phyloP scores from a whole-genome alignment of 495 filamentous ascomycete species.

The Immersiella caudata region DNA sequence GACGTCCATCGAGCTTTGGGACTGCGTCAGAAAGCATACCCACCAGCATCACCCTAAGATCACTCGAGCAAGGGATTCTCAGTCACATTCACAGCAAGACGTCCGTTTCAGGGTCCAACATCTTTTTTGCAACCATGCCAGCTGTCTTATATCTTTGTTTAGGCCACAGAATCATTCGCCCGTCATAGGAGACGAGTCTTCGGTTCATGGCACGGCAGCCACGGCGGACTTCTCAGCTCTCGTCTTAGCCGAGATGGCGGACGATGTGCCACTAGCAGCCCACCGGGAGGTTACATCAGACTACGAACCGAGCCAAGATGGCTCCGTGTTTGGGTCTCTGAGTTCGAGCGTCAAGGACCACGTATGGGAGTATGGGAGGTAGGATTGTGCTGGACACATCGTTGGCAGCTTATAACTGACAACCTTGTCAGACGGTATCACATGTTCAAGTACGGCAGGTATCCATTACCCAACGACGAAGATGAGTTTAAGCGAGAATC shows the following conservation, averaged over 20 bases:
- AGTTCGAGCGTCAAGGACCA: conserved; percentile 39
- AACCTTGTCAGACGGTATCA: conserved; percentile 37
- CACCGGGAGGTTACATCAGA: conserved; percentile 36
- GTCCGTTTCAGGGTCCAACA: neutral
- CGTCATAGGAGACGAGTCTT: neutral
- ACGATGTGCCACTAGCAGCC: conserved; percentile 30
- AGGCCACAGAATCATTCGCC: neutral
- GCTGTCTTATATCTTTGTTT: neutral
- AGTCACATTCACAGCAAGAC: neutral
- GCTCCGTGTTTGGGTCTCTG: conserved; percentile 37
- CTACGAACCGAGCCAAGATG: conserved; percentile 34
- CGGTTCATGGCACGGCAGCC: neutral
- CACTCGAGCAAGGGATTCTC: neutral
- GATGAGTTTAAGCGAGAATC: conserved; percentile 45
- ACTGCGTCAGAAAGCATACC: neutral
- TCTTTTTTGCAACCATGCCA: neutral
- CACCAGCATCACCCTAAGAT: neutral
- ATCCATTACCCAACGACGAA: conserved; percentile 45
- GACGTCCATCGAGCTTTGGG: too few relatives aligned
- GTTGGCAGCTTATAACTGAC: neutral
- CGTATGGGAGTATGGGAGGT: conserved; percentile 44
- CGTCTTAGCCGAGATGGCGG: conserved; percentile 30
- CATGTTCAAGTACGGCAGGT: conserved; percentile 37
- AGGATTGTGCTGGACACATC: neutral
- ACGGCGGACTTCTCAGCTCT: neutral